phyloP scores from a whole-genome alignment of 371 early-diverging fungal species.

The Mortierella sp. region DNA sequence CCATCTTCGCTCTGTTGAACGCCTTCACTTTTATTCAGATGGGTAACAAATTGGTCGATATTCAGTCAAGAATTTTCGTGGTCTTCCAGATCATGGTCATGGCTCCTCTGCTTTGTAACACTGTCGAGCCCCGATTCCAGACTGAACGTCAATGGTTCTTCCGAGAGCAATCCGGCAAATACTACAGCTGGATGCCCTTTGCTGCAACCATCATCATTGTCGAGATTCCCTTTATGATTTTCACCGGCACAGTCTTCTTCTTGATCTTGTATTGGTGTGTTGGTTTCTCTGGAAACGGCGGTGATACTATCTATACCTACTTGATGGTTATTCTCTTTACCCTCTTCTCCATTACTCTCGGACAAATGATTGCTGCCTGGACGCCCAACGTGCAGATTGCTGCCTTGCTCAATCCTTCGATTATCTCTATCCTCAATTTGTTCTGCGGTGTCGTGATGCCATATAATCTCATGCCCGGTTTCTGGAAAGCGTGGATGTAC shows the following conservation, averaged over 20 bases:
- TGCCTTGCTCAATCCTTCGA: slow-evolving; percentile 77
- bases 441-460: slow-evolving; percentile 83
- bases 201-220: slow-evolving; percentile 66
- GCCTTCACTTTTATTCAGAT: slow-evolving; percentile 83
- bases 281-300: slow-evolving; percentile 66
- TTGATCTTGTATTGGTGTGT: slow-evolving; percentile 79
- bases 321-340: slow-evolving; percentile 71
- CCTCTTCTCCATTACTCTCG: slow-evolving; percentile 76
- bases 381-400: slow-evolving; percentile 69
- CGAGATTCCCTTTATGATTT: slow-evolving; percentile 71
- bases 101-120: slow-evolving; percentile 75
- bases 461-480: slow-evolving; percentile 71
- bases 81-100: slow-evolving; percentile 75
- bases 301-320: slow-evolving; percentile 72
- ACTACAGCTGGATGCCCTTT: slow-evolving; percentile 80
- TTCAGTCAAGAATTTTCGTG: slow-evolving; percentile 79
- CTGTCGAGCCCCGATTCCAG: slow-evolving; percentile 80
- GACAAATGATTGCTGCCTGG: slow-evolving; percentile 78
- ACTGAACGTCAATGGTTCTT: slow-evolving; percentile 76
- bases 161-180: slow-evolving; percentile 77
- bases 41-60: slow-evolving; percentile 65
- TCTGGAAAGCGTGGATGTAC: slow-evolving; percentile 87
- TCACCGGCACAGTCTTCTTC: slow-evolving; percentile 70
- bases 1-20: slow-evolving; percentile 68
- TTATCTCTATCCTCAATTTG: slow-evolving; percentile 75